phyloP scores from a whole-genome alignment of 1,139 yeast species.

The Starmera stellimalicola region DNA sequence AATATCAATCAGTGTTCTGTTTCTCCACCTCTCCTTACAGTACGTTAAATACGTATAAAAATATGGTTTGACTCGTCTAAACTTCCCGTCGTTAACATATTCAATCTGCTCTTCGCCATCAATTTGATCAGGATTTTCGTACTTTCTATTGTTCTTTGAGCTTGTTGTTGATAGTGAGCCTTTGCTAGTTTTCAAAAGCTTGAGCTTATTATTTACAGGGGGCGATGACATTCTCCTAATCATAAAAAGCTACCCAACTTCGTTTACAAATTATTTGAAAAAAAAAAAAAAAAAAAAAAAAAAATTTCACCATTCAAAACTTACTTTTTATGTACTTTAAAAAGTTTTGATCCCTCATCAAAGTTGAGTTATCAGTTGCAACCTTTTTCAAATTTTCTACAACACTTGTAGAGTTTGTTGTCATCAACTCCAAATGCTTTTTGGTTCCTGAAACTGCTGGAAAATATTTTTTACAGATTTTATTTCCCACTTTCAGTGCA shows the following conservation, averaged over 20 bases:
- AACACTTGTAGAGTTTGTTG: conserved; percentile 33
- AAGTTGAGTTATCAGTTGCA: conserved; percentile 40
- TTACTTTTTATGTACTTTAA: too few species aligned
- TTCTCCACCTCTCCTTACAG: conserved; percentile 90
- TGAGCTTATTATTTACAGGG: too few species aligned
- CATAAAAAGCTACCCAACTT: too few species aligned
- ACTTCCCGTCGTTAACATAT: conserved; percentile 39
- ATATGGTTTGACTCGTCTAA: conserved; percentile 77
- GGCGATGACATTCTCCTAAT: conserved; percentile 1
- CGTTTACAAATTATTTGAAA: too few species aligned
- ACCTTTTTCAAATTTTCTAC: conserved; percentile 43
- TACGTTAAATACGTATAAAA: conserved; percentile 83
- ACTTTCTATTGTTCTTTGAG: conserved; percentile 16
- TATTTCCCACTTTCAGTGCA: conserved; percentile 42
- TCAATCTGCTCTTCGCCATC: conserved; percentile 24
- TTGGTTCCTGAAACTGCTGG: conserved; percentile 68
- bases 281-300: too few species aligned
- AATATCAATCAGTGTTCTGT: conserved; percentile 65
- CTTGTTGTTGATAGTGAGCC: too few species aligned
- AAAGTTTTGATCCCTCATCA: conserved; percentile 10
- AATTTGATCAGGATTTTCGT: conserved; percentile 16
- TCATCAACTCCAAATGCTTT: conserved; percentile 42
- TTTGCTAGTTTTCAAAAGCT: too few species aligned
- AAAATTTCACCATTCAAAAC: too few species aligned
- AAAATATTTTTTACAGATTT: conserved; percentile 37